Evolutionary conservation across 2,329 filamentous ascomycete species (phyloP).

Genomic region (Neospermospora avenae): DNA sequence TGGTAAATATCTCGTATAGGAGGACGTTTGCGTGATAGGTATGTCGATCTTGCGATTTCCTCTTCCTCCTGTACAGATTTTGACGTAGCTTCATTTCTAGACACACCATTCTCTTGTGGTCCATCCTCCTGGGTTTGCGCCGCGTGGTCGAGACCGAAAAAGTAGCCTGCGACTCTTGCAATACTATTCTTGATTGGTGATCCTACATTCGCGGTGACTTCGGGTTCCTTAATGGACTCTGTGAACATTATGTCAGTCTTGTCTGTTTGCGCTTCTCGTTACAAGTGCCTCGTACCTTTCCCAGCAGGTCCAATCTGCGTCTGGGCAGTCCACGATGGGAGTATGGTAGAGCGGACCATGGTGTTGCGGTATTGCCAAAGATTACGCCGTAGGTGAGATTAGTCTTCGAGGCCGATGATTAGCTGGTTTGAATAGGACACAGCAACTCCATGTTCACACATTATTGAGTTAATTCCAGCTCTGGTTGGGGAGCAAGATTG

Average conservation of each 20-base stretch:
- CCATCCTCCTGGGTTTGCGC: background rate
- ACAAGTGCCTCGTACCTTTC: background rate
- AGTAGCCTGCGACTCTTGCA: background rate
- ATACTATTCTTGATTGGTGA: background rate
- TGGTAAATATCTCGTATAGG: conserved; percentile 1
- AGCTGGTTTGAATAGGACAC: too few relatives aligned
- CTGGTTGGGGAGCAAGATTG: too few relatives aligned
- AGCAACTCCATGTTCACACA: too few relatives aligned
- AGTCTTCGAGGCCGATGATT: too few relatives aligned
- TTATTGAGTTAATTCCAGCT: too few relatives aligned
- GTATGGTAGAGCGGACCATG: background rate
- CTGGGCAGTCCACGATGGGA: background rate
- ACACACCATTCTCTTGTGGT: background rate
- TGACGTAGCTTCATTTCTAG: background rate
- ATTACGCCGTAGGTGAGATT: background rate
- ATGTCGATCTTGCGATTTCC: background rate
- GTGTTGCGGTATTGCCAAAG: background rate
- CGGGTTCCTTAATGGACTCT: background rate
- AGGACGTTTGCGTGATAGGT: background rate
- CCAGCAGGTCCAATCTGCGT: background rate
- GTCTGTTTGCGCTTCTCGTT: background rate
- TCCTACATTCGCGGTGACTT: background rate
- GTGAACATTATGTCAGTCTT: background rate
- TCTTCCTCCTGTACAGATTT: background rate
- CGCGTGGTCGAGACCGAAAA: background rate